Evolutionary conservation across 2,329 filamentous ascomycete genomes (phyloP), one percentile per base, ranked within the genome.

Genomic region (Emmonsia crescens): DNA sequence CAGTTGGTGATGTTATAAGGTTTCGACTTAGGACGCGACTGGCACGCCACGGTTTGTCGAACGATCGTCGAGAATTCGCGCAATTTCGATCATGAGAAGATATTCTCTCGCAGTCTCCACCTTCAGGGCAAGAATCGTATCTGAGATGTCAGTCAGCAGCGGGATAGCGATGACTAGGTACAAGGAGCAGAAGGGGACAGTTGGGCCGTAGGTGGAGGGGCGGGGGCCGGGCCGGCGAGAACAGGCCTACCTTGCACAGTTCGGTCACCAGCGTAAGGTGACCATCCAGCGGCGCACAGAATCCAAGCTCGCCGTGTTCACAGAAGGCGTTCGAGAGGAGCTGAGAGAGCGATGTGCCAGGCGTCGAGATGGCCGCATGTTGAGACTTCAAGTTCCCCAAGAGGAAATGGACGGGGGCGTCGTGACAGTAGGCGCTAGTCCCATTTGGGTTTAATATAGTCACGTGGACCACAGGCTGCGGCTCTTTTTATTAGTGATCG

Each of bases 81-180:
- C 68, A 66, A 66, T 64, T 64, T 68, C 66, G 67, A 66, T 69
- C 73, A 76, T 76, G 68, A 70, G 74, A 74, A 63, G 65, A 63
- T 51, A 60, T 55, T 63, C 21, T 62, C 49, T 65, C 66, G 64
- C 57, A 61, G 42, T 16, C 60, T 59, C 49, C 52, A 51, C 46
- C 42, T 49, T 24, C 51, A 44, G 52, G 59, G 55, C 52, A 61
- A 60, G 60, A 59, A 48, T 48, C 33, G 44, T 55, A 57, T 57
- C 51, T 52, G n/a, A 46, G 9, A 51, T 29, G n/a, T 16, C 31
- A 14, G 48, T 62, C 52, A 64, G 62, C 62, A 38, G 27, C 38
- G 38, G 33, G 16, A 58, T 59, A 21, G 57, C 46, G 55, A 59
- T 58, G 61, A 48, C 54, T 49, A 29, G 33, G 57, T 36, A 24